A percentile compares a stretch with the other conserved stretches of the same genome.
Evolutionary conservation across 306 rosid species (phyloP).

Genomic region (Benincasa hispida): DNA sequence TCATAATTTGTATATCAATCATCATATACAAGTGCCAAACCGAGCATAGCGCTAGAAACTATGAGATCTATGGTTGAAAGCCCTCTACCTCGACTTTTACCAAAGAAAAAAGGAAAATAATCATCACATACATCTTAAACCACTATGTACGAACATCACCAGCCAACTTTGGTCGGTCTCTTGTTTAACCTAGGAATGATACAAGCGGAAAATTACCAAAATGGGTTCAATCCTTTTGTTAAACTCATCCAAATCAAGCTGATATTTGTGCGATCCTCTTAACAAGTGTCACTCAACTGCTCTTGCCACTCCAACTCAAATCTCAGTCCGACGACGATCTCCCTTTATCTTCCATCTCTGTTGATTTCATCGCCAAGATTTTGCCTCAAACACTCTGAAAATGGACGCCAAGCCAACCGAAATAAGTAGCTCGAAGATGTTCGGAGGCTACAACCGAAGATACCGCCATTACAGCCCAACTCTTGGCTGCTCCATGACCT

Average conservation of each 20-base stretch:
- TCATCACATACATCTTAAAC: too few relatives aligned
- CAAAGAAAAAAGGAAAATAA: too few relatives aligned
- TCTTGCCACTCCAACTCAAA: neutral
- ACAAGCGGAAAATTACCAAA: too few relatives aligned
- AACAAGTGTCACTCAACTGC: neutral
- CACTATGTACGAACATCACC: too few relatives aligned
- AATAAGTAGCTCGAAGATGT: conserved; percentile 63
- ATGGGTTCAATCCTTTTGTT: too few relatives aligned
- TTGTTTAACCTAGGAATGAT: too few relatives aligned
- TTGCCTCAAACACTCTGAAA: neutral
- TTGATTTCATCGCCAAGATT: neutral
- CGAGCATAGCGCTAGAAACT: too few relatives aligned
- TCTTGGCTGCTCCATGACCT: conserved; percentile 88
- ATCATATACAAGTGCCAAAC: too few relatives aligned
- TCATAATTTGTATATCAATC: too few relatives aligned
- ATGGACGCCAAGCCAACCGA: conserved; percentile 53
- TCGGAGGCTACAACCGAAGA: conserved; percentile 75
- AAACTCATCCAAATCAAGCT: neutral
- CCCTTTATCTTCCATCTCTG: neutral
- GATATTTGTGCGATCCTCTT: neutral
- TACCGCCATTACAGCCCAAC: conserved; percentile 79
- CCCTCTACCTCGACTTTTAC: too few relatives aligned
- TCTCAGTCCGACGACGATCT: neutral
- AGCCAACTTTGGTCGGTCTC: too few relatives aligned
- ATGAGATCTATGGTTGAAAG: too few relatives aligned